phyloP scores from a whole-genome alignment of 257 asterid genomes.

The Petunia secreta region DNA sequence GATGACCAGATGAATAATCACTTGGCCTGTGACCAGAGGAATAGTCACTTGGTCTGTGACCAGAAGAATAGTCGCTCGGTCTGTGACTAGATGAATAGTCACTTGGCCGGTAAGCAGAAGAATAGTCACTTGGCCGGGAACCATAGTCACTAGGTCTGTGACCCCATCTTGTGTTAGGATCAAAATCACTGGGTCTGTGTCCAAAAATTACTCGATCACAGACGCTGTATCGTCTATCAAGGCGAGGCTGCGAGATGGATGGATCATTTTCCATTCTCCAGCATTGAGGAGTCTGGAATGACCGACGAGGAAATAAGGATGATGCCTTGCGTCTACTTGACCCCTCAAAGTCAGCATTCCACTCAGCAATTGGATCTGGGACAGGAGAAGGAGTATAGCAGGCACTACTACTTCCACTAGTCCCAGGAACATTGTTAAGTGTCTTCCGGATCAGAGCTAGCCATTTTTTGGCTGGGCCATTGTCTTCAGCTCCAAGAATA shows the following conservation, averaged over 20 bases:
- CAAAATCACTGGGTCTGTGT: conserved; percentile 73
- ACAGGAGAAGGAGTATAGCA: conserved; percentile 87
- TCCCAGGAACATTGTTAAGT: conserved; percentile 65
- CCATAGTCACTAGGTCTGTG: conserved; percentile 74
- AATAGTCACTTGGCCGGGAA: conserved; percentile 66
- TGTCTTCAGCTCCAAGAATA: conserved; percentile 95
- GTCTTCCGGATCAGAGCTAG: conserved; percentile 74
- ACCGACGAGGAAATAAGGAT: conserved; percentile 75
- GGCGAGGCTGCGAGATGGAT: conserved; percentile 69
- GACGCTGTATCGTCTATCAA: conserved; percentile 80
- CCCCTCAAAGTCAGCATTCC: conserved; percentile 95
- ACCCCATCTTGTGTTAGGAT: conserved; percentile 56
- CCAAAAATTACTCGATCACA: conserved; percentile 89
- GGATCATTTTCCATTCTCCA: conserved; percentile 70
- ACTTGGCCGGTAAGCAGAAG: conserved; percentile 68
- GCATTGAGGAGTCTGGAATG: conserved; percentile 85
- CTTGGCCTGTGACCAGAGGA: conserved; percentile 81
- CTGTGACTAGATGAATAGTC: conserved; percentile 65
- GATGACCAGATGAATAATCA: conserved; percentile 83
- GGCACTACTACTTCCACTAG: conserved; percentile 62
- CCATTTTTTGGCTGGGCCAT: conserved; percentile 98
- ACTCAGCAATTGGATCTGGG: conserved; percentile 88
- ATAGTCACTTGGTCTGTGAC: conserved; percentile 74
- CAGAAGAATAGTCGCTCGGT: conserved; percentile 75
- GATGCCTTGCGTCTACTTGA: conserved; percentile 71